These are phyloP conservation scores for Cantharellus anzutake DNA, from an alignment of 768 basidiomycete species.

Conservation along the genomic window DNA sequence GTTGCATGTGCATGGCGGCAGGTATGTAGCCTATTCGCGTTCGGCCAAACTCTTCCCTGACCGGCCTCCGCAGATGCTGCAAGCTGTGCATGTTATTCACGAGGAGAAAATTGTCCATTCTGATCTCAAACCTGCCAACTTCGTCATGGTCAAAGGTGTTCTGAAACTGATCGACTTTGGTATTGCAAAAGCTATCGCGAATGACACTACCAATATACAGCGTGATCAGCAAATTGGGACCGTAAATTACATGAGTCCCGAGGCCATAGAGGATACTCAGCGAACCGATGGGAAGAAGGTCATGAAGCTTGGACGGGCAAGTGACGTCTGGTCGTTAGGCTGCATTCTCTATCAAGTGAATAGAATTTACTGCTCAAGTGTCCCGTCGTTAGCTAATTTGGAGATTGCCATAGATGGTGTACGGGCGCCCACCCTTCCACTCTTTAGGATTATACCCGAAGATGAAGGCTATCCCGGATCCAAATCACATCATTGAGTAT, in stretches of 20 bases:
- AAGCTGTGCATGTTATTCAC: slow-evolving; percentile 96
- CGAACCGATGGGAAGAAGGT: slow-evolving; percentile 1
- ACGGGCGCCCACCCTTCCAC: slow-evolving; percentile 84
- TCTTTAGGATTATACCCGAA: slow-evolving; percentile 68
- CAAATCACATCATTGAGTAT: slow-evolving; percentile 58
- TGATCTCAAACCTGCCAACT: slow-evolving; percentile 96
- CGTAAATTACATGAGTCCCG: slow-evolving; percentile 98
- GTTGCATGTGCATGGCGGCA: slow-evolving; percentile 95
- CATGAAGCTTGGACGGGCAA: slow-evolving; percentile 56
- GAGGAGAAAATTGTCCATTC: slow-evolving; percentile 98
- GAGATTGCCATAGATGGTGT: slow-evolving; percentile 43
- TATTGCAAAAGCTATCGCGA: slow-evolving; percentile 97
- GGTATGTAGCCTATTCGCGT: slow-evolving; percentile 24
- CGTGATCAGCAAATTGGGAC: slow-evolving; percentile 94
- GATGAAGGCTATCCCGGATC: slow-evolving; percentile 85
- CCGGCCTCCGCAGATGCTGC: slow-evolving; percentile 56
- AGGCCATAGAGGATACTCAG: slow-evolving; percentile 53
- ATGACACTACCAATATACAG: slow-evolving; percentile 96
- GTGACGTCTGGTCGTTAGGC: slow-evolving; percentile 95
- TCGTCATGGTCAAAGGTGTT: slow-evolving; percentile 86
- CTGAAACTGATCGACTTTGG: slow-evolving; percentile 98
- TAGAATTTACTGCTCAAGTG: neutral
- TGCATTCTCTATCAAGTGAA: slow-evolving; percentile 77
- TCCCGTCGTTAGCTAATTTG: no score
- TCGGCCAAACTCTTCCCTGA: neutral